phyloP scores from a whole-genome alignment of 148 eudicot species.

The Vaccinium vitisidaea region DNA sequence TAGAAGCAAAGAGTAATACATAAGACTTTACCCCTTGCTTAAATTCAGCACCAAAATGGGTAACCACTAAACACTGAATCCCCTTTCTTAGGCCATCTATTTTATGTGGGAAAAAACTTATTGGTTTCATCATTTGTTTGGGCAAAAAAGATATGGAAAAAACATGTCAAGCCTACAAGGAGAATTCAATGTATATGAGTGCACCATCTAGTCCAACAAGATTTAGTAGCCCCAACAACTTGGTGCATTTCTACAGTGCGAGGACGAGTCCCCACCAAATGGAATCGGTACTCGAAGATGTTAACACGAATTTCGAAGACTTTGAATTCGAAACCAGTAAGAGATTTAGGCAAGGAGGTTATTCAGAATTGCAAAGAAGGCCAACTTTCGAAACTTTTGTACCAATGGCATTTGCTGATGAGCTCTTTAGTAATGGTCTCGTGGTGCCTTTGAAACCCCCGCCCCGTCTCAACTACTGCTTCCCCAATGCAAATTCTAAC shows the following conservation, averaged over 20 bases:
- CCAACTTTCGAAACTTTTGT: slow-evolving; percentile 9
- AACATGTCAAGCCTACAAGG: not conserved
- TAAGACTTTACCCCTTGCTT: not conserved
- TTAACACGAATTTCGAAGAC: slow-evolving; percentile 17
- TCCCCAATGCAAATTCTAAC: slow-evolving; percentile 30
- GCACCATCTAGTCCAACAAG: slow-evolving; percentile 9
- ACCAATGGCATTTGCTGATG: slow-evolving; percentile 57
- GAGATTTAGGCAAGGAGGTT: slow-evolving; percentile 22
- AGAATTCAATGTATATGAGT: not conserved
- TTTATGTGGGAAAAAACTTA: not conserved
- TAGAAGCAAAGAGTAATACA: not conserved
- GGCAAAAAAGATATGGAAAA: slow-evolving; percentile 2
- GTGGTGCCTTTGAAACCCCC: slow-evolving; percentile 63
- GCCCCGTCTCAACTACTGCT: slow-evolving; percentile 34
- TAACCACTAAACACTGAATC: not conserved
- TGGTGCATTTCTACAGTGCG: slow-evolving; percentile 18
- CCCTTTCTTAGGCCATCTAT: not conserved
- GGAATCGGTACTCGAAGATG: not conserved
- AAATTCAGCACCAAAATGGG: slow-evolving; percentile 3
- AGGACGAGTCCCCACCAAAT: slow-evolving; percentile 13
- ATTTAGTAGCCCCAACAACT: not conserved
- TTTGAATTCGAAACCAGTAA: slow-evolving; percentile 64
- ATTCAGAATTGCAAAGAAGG: slow-evolving; percentile 12
- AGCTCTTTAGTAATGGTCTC: slow-evolving; percentile 49
- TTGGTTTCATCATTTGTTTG: not conserved